phyloP scores from a whole-genome alignment of 1,139 yeast species.

The Saccharomyces hybrid region DNA sequence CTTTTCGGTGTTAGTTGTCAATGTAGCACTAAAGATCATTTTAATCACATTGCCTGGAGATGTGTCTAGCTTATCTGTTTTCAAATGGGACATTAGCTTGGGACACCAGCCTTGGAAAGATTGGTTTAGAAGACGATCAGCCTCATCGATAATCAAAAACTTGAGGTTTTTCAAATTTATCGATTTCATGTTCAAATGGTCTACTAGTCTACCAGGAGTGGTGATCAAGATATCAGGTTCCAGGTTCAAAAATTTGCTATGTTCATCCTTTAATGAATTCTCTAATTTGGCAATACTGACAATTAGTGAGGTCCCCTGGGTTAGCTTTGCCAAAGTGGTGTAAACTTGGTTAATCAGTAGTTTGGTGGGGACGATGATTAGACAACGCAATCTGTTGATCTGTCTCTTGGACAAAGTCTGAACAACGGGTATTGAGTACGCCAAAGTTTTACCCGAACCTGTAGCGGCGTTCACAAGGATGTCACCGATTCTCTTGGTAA shows the following conservation, averaged over 20 bases:
- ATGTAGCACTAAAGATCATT: slow-evolving; percentile 84
- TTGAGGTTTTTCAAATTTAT: slow-evolving; percentile 43
- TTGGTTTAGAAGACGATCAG: slow-evolving; percentile 84
- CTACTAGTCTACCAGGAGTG: slow-evolving; percentile 94
- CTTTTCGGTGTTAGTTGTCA: slow-evolving; percentile 88
- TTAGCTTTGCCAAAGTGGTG: slow-evolving; percentile 49
- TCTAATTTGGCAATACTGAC: slow-evolving; percentile 53
- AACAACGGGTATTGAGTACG: slow-evolving; percentile 78
- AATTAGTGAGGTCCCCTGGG: slow-evolving; percentile 62
- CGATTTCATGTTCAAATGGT: slow-evolving; percentile 51
- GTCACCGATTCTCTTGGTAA: slow-evolving; percentile 49
- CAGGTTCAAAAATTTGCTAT: slow-evolving; percentile 37
- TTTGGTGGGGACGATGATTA: slow-evolving; percentile 82
- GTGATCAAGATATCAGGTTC: slow-evolving; percentile 74
- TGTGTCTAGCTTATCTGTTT: slow-evolving; percentile 26
- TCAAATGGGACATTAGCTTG: slow-evolving; percentile 44
- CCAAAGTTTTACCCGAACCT: slow-evolving; percentile 94
- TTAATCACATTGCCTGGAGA: slow-evolving; percentile 40
- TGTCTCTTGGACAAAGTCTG: slow-evolving; percentile 55
- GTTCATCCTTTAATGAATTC: slow-evolving; percentile 62
- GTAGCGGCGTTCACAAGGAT: slow-evolving; percentile 88
- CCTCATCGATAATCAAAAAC: slow-evolving; percentile 85
- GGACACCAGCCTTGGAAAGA: slow-evolving; percentile 91
- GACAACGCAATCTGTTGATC: slow-evolving; percentile 69
- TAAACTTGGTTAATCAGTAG: slow-evolving; percentile 81